Percentiles rank a stretch among this genome's conserved stretches.
Conservation (phyloP, 2,329 filamentous ascomycete species). For the Aspergillus niger region DNA sequence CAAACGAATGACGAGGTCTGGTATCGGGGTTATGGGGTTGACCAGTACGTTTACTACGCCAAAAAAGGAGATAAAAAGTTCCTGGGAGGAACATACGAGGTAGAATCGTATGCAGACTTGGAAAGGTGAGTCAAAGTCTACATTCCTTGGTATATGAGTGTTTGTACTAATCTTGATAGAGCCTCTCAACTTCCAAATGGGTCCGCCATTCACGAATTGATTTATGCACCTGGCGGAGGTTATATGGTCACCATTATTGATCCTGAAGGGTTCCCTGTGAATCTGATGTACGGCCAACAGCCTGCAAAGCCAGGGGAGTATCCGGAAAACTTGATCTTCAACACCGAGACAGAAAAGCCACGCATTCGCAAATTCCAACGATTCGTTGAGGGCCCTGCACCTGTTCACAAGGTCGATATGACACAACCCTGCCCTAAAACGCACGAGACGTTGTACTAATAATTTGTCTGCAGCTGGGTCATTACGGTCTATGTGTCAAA, state of each 20-base stretch:
- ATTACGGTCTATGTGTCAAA: conserved; percentile 33
- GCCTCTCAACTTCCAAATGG: conserved; percentile 30
- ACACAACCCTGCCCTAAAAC: background rate
- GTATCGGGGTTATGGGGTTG: conserved; percentile 25
- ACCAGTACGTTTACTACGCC: conserved; percentile 27
- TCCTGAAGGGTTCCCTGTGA: conserved; percentile 44
- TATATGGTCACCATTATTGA: conserved; percentile 40
- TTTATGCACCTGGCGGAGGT: conserved; percentile 43
- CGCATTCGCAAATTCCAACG: conserved; percentile 32
- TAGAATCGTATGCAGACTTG: conserved; percentile 45
- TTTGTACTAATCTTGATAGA: conserved; percentile 11
- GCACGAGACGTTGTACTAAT: background rate
- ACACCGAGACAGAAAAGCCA: conserved; percentile 32
- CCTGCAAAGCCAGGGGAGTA: conserved; percentile 22
- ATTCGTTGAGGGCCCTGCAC: conserved; percentile 33
- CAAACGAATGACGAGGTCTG: conserved; percentile 25
- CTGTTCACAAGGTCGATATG: conserved; percentile 36
- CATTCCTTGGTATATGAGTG: no score
- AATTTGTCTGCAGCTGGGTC: conserved; percentile 25
- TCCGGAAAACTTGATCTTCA: conserved; percentile 27
- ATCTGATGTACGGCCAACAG: conserved; percentile 43
- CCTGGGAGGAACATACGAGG: conserved; percentile 48
- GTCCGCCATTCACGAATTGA: conserved; percentile 32
- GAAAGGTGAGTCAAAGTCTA: conserved; percentile 35
- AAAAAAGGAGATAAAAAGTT: conserved; percentile 21